phyloP scores from a whole-genome alignment of 1,284 basidiomycete species.

The Leucoagaricus sp. region DNA sequence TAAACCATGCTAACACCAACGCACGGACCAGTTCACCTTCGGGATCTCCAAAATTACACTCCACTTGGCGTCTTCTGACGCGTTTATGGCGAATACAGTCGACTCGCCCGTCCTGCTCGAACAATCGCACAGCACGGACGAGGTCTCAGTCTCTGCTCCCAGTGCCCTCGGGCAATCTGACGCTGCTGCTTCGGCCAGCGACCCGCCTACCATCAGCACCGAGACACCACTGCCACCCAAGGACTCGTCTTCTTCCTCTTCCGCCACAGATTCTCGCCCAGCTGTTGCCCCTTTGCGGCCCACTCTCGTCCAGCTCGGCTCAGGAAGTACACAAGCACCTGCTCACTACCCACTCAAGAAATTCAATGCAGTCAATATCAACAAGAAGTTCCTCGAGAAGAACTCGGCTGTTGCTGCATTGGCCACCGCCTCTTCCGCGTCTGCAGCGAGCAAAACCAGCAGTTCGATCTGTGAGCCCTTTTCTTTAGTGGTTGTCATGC shows the following conservation, averaged over 20 bases:
- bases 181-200: neutral
- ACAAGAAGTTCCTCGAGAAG: slow-evolving; percentile 93
- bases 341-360: slow-evolving; percentile 70
- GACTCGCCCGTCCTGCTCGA: slow-evolving; percentile 42
- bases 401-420: slow-evolving; percentile 55
- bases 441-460: slow-evolving; percentile 48
- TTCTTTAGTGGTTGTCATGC: neutral
- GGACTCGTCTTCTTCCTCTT: slow-evolving; percentile 17
- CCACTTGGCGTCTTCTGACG: slow-evolving; percentile 62
- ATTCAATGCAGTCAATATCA: slow-evolving; percentile 87
- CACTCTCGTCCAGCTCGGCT: slow-evolving; percentile 42
- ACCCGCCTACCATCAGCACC: slow-evolving; percentile 17
- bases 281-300: slow-evolving; percentile 33
- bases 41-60: slow-evolving; percentile 33
- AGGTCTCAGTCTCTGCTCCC: slow-evolving; percentile 18
- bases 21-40: slow-evolving; percentile 17
- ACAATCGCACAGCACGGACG: slow-evolving; percentile 47
- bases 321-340: slow-evolving; percentile 31
- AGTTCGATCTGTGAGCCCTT: slow-evolving; percentile 48
- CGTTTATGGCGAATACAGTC: slow-evolving; percentile 75
- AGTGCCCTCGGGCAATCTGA: neutral
- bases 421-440: slow-evolving; percentile 39
- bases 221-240: slow-evolving; percentile 20
- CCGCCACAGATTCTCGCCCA: slow-evolving; percentile 21
- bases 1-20: slow-evolving; percentile 4